Evolutionary conservation across 192 early-diverging fungal genomes (phyloP).

Genomic region (Linnemannia exigua): DNA sequence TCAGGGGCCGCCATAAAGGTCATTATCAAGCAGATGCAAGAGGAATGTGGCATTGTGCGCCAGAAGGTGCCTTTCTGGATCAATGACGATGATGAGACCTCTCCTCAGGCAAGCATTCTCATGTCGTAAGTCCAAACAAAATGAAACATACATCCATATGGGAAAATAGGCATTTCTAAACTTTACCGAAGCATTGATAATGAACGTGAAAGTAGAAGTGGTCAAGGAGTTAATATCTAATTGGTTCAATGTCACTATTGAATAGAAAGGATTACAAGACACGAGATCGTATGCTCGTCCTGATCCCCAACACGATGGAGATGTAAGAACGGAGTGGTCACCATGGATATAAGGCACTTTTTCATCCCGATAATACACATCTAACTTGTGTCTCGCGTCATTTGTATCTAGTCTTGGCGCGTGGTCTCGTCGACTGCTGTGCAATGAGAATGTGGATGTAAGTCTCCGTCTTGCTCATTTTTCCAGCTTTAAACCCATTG

Average conservation of each 20-base stretch:
- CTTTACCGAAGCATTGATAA: too few species aligned
- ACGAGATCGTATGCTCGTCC: slow-evolving; percentile 27
- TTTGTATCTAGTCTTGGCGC: slow-evolving; percentile 18
- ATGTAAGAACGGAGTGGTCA: slow-evolving; percentile 1
- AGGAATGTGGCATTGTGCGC: slow-evolving; percentile 31
- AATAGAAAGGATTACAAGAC: slow-evolving; percentile 21
- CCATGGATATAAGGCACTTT: too few species aligned
- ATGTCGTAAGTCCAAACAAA: slow-evolving; percentile 23
- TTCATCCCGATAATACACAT: neutral
- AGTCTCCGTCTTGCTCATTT: neutral
- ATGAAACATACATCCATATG: neutral
- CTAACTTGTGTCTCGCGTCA: neutral
- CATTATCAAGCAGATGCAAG: slow-evolving; percentile 13
- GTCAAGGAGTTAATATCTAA: too few species aligned
- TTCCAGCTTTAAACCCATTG: neutral
- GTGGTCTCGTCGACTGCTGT: slow-evolving; percentile 42
- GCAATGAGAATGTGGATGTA: slow-evolving; percentile 30
- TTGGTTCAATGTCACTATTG: too few species aligned
- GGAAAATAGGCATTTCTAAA: neutral
- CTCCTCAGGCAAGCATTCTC: slow-evolving; percentile 33
- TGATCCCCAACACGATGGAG: slow-evolving; percentile 34
- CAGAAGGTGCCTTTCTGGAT: slow-evolving; percentile 27
- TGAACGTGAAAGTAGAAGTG: too few species aligned
- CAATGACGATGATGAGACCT: slow-evolving; percentile 14
- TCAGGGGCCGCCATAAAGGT: slow-evolving; percentile 10